Percentiles rank a stretch among this genome's conserved stretches.
phyloP scores from a whole-genome alignment of 495 filamentous ascomycete genomes.

The Diplogelasinospora grovesii region DNA sequence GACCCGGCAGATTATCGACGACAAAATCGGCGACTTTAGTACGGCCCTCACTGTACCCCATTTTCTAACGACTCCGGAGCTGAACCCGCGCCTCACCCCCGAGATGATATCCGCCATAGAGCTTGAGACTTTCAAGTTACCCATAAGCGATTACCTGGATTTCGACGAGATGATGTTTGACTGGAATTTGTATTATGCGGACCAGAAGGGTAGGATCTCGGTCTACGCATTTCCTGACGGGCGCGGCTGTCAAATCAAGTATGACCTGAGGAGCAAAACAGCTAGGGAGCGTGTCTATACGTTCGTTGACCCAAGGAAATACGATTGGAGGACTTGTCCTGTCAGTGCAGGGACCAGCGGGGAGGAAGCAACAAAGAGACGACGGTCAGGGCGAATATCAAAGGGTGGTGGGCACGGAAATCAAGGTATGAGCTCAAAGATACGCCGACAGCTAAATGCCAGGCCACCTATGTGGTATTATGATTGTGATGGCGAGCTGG shows the following conservation, averaged over 20 bases:
- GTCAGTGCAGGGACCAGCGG: too few species aligned
- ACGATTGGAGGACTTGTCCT: too few species aligned
- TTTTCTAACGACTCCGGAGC: neutral
- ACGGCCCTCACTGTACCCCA: conserved; percentile 1
- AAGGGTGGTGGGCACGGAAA: too few species aligned
- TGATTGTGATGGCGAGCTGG: neutral
- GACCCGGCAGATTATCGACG: neutral
- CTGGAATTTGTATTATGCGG: neutral
- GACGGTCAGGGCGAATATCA: neutral
- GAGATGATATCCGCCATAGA: neutral
- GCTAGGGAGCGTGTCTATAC: neutral
- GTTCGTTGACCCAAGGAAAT: neutral
- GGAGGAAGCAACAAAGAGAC: neutral
- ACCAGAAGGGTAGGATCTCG: neutral
- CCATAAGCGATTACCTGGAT: neutral
- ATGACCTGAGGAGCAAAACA: neutral
- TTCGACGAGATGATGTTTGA: neutral
- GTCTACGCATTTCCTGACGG: neutral
- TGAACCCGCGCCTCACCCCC: neutral
- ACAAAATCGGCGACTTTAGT: conserved; percentile 1
- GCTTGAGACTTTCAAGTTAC: neutral
- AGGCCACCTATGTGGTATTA: neutral
- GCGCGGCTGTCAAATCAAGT: neutral
- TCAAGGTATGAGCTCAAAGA: too few species aligned
- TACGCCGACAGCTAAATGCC: neutral